Evolutionary conservation across 257 asterid species (phyloP).

Genomic region (Capsicum baccatum): DNA sequence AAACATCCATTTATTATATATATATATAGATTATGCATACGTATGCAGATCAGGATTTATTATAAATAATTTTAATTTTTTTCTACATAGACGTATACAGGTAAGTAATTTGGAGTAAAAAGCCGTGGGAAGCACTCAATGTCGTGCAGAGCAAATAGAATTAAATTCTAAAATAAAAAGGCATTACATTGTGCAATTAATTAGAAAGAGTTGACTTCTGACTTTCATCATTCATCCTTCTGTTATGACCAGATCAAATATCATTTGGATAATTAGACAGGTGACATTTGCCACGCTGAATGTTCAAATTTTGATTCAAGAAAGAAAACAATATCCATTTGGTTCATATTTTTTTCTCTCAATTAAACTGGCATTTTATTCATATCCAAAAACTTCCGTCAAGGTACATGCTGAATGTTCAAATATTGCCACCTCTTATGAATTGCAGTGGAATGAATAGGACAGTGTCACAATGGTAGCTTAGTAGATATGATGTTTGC

Average conservation of each 20-base stretch:
- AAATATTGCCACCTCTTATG: not conserved
- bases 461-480: not conserved
- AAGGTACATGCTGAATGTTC: too few relatives aligned
- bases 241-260: not conserved
- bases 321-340: not conserved
- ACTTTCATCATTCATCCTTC: not conserved
- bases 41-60: not conserved
- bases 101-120: not conserved
- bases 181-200: not conserved
- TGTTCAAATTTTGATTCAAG: conserved; percentile 2
- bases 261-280: not conserved
- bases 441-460: not conserved
- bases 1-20: too few relatives aligned
- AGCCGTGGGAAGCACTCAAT: not conserved
- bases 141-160: not conserved
- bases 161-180: not conserved
- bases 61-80: not conserved
- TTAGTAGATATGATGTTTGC: not conserved
- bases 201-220: not conserved
- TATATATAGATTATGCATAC: too few relatives aligned
- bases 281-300: not conserved
- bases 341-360: too few relatives aligned
- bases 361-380: too few relatives aligned
- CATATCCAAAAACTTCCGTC: too few relatives aligned
- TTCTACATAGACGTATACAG: not conserved